Evolutionary conservation across 768 basidiomycete species (phyloP).

Genomic region (Fomitopsis serialis): DNA sequence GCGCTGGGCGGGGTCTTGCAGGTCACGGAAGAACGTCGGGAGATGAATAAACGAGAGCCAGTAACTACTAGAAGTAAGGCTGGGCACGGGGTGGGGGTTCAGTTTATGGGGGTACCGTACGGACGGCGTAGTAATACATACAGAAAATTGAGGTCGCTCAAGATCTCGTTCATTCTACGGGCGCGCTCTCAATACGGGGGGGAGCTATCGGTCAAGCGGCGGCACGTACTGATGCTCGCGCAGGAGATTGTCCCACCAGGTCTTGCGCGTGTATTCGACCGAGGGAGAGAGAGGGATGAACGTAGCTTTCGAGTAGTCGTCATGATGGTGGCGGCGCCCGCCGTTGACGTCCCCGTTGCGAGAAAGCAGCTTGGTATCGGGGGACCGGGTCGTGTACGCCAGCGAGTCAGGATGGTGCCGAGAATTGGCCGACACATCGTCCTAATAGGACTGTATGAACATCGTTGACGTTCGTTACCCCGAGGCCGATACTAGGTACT

Average conservation of each 20-base stretch:
- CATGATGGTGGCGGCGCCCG: constrained; percentile 4
- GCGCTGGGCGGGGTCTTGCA: constrained; percentile 49
- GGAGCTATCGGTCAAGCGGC: neutral
- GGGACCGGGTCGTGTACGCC: neutral
- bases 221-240: constrained; percentile 31
- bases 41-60: constrained; percentile 68
- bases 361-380: neutral
- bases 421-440: constrained; percentile 18
- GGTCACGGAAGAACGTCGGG: constrained; percentile 43
- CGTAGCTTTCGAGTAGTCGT: constrained; percentile 6
- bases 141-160: constrained; percentile 47
- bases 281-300: constrained; percentile 20
- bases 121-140: constrained; percentile 25
- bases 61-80: constrained; percentile 58
- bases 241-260: constrained; percentile 48
- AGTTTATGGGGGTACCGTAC: neutral
- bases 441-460: constrained; percentile 27
- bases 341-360: constrained; percentile 9
- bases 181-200: constrained; percentile 4
- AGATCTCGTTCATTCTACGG: constrained; percentile 44
- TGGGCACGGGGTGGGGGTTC: constrained; percentile 24
- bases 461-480: constrained; percentile 17
- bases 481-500: constrained; percentile 13
- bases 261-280: constrained; percentile 28
- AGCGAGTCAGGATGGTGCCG: constrained; percentile 13